Evolutionary conservation across 768 basidiomycete species (phyloP).

Genomic region (Phaeotremella skinneri): DNA sequence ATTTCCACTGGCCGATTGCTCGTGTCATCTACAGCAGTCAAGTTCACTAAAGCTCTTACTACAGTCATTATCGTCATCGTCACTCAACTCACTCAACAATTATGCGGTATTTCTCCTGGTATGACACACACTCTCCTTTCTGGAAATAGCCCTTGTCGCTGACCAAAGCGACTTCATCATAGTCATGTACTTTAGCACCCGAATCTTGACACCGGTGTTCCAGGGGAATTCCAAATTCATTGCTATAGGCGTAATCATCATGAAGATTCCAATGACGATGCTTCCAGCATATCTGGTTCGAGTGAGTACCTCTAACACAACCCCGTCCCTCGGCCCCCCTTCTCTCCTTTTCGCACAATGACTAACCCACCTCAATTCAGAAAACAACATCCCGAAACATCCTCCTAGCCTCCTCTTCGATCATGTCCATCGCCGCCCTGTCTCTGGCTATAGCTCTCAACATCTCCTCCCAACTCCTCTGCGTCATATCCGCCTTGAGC

Average conservation of each 20-base stretch:
- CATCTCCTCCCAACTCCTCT: slow-evolving; percentile 57
- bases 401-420: slow-evolving; percentile 67
- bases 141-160: not conserved
- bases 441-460: slow-evolving; percentile 58
- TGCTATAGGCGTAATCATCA: slow-evolving; percentile 74
- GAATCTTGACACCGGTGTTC: slow-evolving; percentile 76
- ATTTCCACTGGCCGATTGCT: no score
- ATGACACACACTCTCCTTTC: no score
- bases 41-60: not conserved
- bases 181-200: slow-evolving; percentile 90
- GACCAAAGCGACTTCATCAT: slow-evolving; percentile 13
- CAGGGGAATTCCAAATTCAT: slow-evolving; percentile 71
- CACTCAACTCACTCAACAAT: slow-evolving; percentile 40
- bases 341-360: slow-evolving; percentile 60
- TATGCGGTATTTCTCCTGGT: slow-evolving; percentile 45
- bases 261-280: slow-evolving; percentile 65
- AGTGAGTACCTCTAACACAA: slow-evolving; percentile 53
- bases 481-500: slow-evolving; percentile 63
- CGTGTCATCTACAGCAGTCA: no score
- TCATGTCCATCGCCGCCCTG: slow-evolving; percentile 66
- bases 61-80: slow-evolving; percentile 39
- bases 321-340: not conserved
- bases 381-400: slow-evolving; percentile 58
- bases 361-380: slow-evolving; percentile 37
- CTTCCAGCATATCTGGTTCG: slow-evolving; percentile 83